Base-by-base conservation (phyloP, 306 rosid species). In the Sesbania bispinosa region DNA sequence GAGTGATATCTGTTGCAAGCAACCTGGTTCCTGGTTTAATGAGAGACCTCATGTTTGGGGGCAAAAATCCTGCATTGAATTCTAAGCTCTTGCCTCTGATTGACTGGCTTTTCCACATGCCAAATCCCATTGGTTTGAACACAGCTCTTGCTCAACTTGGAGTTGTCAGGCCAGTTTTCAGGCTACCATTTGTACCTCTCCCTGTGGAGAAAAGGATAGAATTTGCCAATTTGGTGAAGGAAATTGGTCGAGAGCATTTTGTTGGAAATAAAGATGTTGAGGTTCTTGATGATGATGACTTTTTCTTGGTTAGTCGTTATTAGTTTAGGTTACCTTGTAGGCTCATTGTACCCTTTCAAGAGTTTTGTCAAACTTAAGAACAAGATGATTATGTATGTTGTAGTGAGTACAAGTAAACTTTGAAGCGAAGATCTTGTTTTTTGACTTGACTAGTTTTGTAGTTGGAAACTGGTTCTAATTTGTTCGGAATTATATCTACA, bases 111-210 rank as follows among this genome's bases (percentile, higher is more conserved):
- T 94, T 94, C 65, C 73, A 67, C 1, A 96, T 89, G 87, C 99
- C 99, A 53, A 94, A 89, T 68, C 99, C 97, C 69, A 89, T 94
- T 24, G 89, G 86, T 69, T 59, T 94, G 78, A 94, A 89, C 86
- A 91, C 96, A 0, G 99, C 99, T 10, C 99, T 94, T 29, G 97
- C 99, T 66, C 97, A 94, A 79, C 99, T 91, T 27, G 97, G 99
- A 63, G 93, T 87, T 16, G 89, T 85, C 41, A 89, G 97, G 81
- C 99, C 97, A 6, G 94, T 93, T 62, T 93, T 93, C 81, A 72
- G 98, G 88, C 84, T 93, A 43, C 98, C 98, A 3, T 93, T 90
- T 82, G 92, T 93, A 33, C 98, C 98, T 57, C 94, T 90, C 72
- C 86, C 94, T 36, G 39, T 71, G 76, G 89, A 80, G 61, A 86